phyloP scores from a whole-genome alignment of 805 yeast genomes.

The Saturnispora halmiae region DNA sequence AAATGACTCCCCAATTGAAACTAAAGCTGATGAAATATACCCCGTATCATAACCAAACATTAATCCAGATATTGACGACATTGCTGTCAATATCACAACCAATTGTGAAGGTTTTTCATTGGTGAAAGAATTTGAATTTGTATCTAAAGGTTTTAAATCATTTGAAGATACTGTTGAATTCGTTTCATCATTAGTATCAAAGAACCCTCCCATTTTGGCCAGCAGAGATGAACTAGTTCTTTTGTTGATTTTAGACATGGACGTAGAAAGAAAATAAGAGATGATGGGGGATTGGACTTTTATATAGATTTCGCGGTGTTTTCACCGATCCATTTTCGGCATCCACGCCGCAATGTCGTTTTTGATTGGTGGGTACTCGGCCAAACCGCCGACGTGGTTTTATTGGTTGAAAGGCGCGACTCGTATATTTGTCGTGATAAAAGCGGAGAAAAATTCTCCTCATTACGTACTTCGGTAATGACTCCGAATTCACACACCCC shows the following conservation, averaged over 20 bases:
- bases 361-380: too few relatives aligned
- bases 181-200: background rate
- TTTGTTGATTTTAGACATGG: background rate
- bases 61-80: constrained; percentile 87
- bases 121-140: constrained; percentile 26
- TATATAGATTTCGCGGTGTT: background rate
- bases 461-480: too few relatives aligned
- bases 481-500: too few relatives aligned
- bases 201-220: background rate
- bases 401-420: background rate
- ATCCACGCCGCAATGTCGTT: too few relatives aligned
- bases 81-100: constrained; percentile 60
- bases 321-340: too few relatives aligned
- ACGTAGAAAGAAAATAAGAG: background rate
- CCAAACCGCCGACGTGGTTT: background rate
- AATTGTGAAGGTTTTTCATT: constrained; percentile 49
- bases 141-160: constrained; percentile 7
- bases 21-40: constrained; percentile 88
- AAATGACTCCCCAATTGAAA: constrained; percentile 72
- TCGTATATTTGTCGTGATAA: too few relatives aligned
- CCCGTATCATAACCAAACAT: constrained; percentile 98
- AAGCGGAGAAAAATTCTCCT: too few relatives aligned
- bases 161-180: constrained; percentile 6
- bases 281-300: too few relatives aligned
- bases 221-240: too few relatives aligned